Evolutionary conservation across 306 rosid species (phyloP).

Genomic region (Potentilla sterilis): DNA sequence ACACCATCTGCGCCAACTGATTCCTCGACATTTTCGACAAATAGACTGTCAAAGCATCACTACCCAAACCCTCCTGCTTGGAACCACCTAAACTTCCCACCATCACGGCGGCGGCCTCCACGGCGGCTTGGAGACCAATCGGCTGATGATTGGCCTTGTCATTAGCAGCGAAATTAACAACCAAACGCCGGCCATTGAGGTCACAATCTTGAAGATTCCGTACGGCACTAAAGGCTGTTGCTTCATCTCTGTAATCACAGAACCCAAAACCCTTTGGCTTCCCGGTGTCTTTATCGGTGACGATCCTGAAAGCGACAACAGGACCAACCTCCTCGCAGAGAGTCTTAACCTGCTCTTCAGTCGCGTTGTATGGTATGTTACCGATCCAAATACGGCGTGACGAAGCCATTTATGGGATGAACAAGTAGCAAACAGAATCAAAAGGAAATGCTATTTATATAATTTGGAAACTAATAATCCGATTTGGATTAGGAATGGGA

Average conservation of each 20-base stretch:
- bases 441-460: too few relatives aligned
- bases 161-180: constrained; percentile 89
- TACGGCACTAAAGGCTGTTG: constrained; percentile 86
- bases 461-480: too few relatives aligned
- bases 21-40: constrained; percentile 48
- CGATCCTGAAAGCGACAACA: constrained; percentile 24
- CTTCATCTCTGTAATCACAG: constrained; percentile 96
- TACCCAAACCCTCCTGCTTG: constrained; percentile 26
- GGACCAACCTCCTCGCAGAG: constrained; percentile 9
- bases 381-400: background rate
- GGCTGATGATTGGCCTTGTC: constrained; percentile 83
- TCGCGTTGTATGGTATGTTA: background rate
- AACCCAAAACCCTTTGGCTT: constrained; percentile 94
- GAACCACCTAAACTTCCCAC: constrained; percentile 63
- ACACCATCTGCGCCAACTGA: constrained; percentile 44
- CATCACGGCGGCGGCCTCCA: constrained; percentile 70
- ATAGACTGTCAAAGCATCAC: constrained; percentile 46
- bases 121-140: constrained; percentile 81
- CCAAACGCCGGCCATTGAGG: constrained; percentile 80
- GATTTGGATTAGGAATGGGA: too few relatives aligned
- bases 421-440: too few relatives aligned
- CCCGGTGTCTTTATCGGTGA: constrained; percentile 89
- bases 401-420: background rate
- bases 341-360: background rate
- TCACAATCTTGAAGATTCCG: constrained; percentile 91